Base-by-base conservation (phyloP, 768 basidiomycete species). In the Coprinellus aureogranulatus region DNA sequence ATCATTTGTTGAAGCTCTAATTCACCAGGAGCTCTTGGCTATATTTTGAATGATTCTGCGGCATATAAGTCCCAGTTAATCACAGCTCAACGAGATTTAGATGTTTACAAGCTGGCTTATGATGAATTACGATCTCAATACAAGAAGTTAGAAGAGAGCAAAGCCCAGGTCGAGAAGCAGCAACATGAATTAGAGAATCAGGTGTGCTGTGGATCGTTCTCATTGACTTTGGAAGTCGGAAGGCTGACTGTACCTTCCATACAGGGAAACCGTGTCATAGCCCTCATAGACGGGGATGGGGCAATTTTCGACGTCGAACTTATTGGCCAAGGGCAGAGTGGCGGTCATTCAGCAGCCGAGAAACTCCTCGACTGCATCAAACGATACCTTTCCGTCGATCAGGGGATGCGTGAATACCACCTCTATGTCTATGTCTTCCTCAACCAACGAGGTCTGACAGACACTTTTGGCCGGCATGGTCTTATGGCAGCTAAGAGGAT, bases 221-320 rank as follows among this genome's bases (percentile, higher is more conserved):
- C 45, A 23, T 50, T 41, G 42, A 31, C 26, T 23, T n/a, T 22
- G 42, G 26, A 53, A 39, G 40, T 25, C 37, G 53, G 26, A 47
- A 52, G 52, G 18, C 53, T 45, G 23, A 42, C 51, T n/a, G 25
- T 5, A 10, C 14, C n/a, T 6, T 26, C n/a, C 30, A 57, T n/a
- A 48, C 57, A 81, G 79, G 79, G 75, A n/a, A 70, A 75, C 57
- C 74, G 79, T 50, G 67, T 80, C 39, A 64, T 77, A n/a, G 65
- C 81, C 71, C 75, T 89, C 46, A 71, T 89, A 57, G 87, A 89
- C 58, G 88, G 88, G 31, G 87, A 89, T 62, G 81, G 81, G 23
- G 69, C 81, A 6, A 87, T 88, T 55, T 89, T 89, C 63, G 71
- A 76, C 8, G 65, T 70, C 16, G 76, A 83, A 39, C 70, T 87